These are phyloP conservation scores for Populus davidiana DNA, from an alignment of 345 rosid genomes.

Conservation along the genomic window DNA sequence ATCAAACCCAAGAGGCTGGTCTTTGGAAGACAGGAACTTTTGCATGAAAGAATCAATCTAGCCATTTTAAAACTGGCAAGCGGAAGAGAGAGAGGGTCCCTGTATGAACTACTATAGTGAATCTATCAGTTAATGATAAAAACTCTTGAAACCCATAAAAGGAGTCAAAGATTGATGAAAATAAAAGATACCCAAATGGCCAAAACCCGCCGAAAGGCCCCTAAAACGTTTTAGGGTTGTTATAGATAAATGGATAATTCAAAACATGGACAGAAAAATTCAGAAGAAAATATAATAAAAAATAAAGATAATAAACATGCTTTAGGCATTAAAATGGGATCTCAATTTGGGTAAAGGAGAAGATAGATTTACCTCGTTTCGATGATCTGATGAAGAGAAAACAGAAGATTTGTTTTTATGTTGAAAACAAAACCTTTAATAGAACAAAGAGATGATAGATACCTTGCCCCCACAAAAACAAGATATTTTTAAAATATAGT, in stretches of 20 bases:
- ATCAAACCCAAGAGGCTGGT: constrained; percentile 70
- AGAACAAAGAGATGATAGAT: not conserved
- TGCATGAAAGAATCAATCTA: constrained; percentile 75
- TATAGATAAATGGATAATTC: constrained; percentile 44
- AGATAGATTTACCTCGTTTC: constrained; percentile 18
- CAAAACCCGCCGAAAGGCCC: constrained; percentile 24
- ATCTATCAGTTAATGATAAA: constrained; percentile 7
- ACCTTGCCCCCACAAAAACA: no score
- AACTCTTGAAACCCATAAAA: not conserved
- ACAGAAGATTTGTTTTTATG: constrained; percentile 10
- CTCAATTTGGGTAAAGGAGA: not conserved
- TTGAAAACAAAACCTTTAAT: not conserved
- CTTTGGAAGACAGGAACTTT: constrained; percentile 68
- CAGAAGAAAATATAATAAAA: constrained; percentile 1
- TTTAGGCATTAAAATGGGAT: not conserved
- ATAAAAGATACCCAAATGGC: constrained; percentile 17
- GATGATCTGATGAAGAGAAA: constrained; percentile 28
- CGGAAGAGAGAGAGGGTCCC: not conserved
- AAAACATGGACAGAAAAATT: constrained; percentile 39
- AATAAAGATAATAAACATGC: not conserved
- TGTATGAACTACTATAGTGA: not conserved
- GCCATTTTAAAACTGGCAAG: constrained; percentile 47
- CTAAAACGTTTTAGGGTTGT: not conserved
- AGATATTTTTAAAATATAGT: no score
- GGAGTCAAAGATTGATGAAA: not conserved